A percentile compares a stretch with the other conserved stretches of the same genome.
These are phyloP conservation scores for Drosera capensis DNA, from an alignment of 148 eudicot genomes.

Conservation along the genomic window DNA sequence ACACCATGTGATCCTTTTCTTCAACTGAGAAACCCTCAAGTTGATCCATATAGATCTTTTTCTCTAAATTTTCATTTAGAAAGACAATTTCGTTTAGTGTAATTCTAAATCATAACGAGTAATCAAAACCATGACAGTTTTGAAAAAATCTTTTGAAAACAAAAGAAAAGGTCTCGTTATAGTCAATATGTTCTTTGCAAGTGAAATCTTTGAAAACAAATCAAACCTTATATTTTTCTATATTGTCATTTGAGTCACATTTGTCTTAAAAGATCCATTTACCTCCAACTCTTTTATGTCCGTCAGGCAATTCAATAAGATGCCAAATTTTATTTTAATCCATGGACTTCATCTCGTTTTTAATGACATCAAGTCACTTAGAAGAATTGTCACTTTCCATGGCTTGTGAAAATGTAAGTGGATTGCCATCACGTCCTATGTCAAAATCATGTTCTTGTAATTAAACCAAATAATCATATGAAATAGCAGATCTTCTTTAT, in stretches of 20 bases:
- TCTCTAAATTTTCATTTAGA: background rate
- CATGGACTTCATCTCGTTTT: no score
- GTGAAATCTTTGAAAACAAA: background rate
- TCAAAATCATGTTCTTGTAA: no score
- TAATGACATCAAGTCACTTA: no score
- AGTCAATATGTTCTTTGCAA: background rate
- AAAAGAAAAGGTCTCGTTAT: background rate
- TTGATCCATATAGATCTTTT: slow-evolving; percentile 4
- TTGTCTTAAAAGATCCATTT: background rate
- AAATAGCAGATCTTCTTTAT: no score
- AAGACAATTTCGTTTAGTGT: background rate
- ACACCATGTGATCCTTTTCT: slow-evolving; percentile 3
- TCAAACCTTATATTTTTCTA: background rate
- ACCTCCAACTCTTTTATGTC: no score
- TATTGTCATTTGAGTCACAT: background rate
- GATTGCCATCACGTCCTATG: no score
- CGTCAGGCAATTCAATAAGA: no score
- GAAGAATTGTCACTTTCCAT: no score
- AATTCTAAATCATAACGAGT: slow-evolving; percentile 1
- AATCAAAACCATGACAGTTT: background rate
- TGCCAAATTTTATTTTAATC: no score
- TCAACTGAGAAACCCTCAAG: background rate
- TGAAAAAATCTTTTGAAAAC: background rate
- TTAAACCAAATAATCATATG: no score
- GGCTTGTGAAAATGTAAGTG: no score